Conservation (phyloP, 108 stramenopile species). For the Conticribra weissflogii region DNA sequence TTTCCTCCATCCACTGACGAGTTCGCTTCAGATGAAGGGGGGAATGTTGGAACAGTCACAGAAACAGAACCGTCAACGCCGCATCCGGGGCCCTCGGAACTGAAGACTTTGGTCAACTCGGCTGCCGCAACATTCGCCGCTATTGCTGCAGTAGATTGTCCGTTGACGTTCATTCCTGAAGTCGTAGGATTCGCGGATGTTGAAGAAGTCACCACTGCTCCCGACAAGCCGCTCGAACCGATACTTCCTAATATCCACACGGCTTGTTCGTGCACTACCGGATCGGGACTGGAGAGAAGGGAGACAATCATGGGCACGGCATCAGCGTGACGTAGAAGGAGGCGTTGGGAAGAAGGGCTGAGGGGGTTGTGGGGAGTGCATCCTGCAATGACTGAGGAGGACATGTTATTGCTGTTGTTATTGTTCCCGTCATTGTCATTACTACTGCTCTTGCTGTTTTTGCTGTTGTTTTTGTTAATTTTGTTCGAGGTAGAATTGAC, state of each 20-base stretch:
- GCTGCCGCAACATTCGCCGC: constrained; percentile 9
- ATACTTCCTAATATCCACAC: constrained; percentile 88
- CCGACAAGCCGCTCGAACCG: constrained; percentile 67
- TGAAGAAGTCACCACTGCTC: constrained; percentile 8
- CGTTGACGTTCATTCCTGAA: too few species aligned
- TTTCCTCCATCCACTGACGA: neutral
- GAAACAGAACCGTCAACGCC: neutral
- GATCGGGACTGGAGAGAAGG: constrained; percentile 65
- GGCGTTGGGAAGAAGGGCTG: constrained; percentile 72
- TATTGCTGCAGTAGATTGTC: constrained; percentile 4
- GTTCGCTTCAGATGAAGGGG: constrained; percentile 1
- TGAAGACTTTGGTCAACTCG: neutral
- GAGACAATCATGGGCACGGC: constrained; percentile 86
- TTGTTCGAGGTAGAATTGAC: neutral
- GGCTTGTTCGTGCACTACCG: constrained; percentile 79
- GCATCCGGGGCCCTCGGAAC: neutral
- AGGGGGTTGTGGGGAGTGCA: constrained; percentile 28
- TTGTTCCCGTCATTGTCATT: neutral
- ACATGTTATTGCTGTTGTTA: neutral
- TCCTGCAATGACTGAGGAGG: neutral
- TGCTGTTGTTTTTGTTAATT: neutral
- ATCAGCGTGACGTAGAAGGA: constrained; percentile 82
- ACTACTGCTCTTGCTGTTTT: neutral
- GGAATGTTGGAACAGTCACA: constrained; percentile 1
- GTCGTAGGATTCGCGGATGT: too few species aligned